phyloP scores from a whole-genome alignment of 2,329 filamentous ascomycete species.

The Lachnellula arida region DNA sequence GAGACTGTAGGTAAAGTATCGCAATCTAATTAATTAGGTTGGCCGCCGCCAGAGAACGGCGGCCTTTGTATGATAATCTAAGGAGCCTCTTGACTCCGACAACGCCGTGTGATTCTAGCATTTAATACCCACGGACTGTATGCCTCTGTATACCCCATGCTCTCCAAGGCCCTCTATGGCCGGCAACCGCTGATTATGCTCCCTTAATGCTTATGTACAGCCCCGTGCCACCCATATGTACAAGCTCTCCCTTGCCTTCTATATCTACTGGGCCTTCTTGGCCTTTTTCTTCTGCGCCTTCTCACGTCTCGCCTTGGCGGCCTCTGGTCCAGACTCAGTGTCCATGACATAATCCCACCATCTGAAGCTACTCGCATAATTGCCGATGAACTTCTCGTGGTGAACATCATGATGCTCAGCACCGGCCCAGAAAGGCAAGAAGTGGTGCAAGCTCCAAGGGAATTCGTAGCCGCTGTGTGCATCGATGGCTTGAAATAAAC shows the following conservation, averaged over 20 bases:
- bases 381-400: constrained; percentile 98
- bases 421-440: constrained; percentile 96
- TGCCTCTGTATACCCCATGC: not conserved
- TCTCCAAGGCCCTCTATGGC: not conserved
- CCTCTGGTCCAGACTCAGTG: constrained; percentile 87
- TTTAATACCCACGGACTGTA: too few relatives aligned
- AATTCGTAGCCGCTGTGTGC: constrained; percentile 98
- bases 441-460: constrained; percentile 92
- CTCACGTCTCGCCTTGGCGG: constrained; percentile 77
- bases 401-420: constrained; percentile 95
- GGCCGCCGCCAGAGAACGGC: not conserved
- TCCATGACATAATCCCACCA: constrained; percentile 98
- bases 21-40: constrained; percentile 10
- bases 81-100: not conserved
- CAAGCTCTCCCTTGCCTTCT: not conserved
- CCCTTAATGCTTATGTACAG: not conserved
- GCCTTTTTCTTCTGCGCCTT: constrained; percentile 61
- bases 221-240: constrained; percentile 9
- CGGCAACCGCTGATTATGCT: not conserved
- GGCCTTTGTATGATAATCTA: constrained; percentile 5
- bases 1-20: not conserved
- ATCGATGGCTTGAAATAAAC: constrained; percentile 96
- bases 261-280: constrained; percentile 48
- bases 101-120: not conserved
- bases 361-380: constrained; percentile 95